phyloP scores from a whole-genome alignment of 2,329 filamentous ascomycete genomes.

The Aspergillus versicolor region DNA sequence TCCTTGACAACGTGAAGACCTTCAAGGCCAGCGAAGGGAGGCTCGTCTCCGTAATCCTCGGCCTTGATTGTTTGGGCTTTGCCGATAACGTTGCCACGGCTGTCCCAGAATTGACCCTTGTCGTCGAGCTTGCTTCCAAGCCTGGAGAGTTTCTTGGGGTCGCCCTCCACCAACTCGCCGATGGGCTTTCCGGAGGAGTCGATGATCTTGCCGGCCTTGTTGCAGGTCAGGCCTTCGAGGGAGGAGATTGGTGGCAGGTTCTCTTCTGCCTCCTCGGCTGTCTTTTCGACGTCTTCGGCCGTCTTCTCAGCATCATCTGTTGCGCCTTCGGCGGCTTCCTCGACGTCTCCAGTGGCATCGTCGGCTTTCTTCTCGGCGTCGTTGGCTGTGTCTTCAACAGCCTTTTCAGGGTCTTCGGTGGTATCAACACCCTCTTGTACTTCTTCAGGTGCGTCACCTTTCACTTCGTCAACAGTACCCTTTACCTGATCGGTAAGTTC shows the following conservation, averaged over 20 bases:
- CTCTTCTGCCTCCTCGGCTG: constrained; percentile 30
- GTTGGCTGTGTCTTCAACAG: constrained; percentile 32
- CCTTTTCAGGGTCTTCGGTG: constrained; percentile 7
- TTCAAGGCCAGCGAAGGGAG: constrained; percentile 53
- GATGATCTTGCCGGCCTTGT: constrained; percentile 46
- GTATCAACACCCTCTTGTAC: background rate
- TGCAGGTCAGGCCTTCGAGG: constrained; percentile 43
- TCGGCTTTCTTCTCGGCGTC: background rate
- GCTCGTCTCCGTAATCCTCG: constrained; percentile 40
- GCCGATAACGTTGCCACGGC: constrained; percentile 63
- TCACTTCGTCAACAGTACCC: constrained; percentile 25
- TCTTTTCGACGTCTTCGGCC: background rate
- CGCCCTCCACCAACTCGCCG: constrained; percentile 61
- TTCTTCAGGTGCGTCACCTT: constrained; percentile 1
- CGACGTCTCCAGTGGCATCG: background rate
- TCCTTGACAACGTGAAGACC: constrained; percentile 58
- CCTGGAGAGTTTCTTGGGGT: constrained; percentile 60
- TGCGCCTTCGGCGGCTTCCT: background rate
- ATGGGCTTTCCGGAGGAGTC: constrained; percentile 46
- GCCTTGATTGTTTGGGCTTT: constrained; percentile 51
- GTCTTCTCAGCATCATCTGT: constrained; percentile 15
- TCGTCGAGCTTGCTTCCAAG: constrained; percentile 49
- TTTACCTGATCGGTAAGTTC: constrained; percentile 27
- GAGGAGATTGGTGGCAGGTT: constrained; percentile 34
- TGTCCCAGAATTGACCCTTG: constrained; percentile 64